Conservation (phyloP, 805 yeast genomes). For the Suhomyces tanzawaensis region DNA sequence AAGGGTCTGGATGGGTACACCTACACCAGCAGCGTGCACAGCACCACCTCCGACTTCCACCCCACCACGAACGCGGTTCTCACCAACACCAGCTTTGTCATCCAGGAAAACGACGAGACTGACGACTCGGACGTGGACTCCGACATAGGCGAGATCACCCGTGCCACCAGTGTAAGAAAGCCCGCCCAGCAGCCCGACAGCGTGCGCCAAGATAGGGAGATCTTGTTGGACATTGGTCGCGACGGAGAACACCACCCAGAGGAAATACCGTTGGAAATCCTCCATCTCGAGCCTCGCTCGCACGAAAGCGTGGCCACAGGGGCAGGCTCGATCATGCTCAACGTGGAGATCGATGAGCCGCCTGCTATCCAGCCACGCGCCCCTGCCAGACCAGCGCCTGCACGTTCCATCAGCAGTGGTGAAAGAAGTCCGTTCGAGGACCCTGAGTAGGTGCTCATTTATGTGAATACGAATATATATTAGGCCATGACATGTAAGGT, state of each 20-base stretch:
- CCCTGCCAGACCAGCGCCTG: conserved; percentile 5
- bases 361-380: background rate
- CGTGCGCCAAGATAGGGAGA: conserved; percentile 12
- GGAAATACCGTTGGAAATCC: conserved; percentile 6
- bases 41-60: background rate
- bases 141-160: conserved; percentile 44
- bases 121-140: conserved; percentile 41
- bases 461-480: background rate
- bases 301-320: background rate
- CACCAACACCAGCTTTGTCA: background rate
- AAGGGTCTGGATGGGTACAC: background rate
- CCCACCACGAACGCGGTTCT: background rate
- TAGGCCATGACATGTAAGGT: too few species aligned
- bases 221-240: conserved; percentile 12
- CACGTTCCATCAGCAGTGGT: conserved; percentile 13
- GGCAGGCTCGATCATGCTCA: conserved; percentile 30
- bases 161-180: conserved; percentile 37
- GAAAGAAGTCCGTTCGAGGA: conserved; percentile 32
- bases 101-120: conserved; percentile 7
- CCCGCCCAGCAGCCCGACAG: background rate
- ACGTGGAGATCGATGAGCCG: conserved; percentile 28
- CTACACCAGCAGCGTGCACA: conserved; percentile 1
- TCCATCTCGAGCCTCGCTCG: conserved; percentile 5
- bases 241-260: conserved; percentile 1
- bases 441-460: too few species aligned